Evolutionary conservation across 2,329 filamentous ascomycete species (phyloP), one percentile per base, ranked within the genome.

Genomic region (Pseudogymnoascus sp.): DNA sequence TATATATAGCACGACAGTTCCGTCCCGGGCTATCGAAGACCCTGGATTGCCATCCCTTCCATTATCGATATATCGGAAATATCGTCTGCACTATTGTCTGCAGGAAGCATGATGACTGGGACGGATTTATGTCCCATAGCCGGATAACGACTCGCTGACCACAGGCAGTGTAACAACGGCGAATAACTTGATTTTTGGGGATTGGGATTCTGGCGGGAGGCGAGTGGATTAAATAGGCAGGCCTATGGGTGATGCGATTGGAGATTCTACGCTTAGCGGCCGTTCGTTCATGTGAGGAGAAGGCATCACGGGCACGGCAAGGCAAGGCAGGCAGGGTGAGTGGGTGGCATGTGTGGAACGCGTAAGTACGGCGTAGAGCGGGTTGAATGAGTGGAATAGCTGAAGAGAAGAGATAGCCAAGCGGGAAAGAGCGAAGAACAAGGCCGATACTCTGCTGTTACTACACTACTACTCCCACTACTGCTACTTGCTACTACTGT

Each of bases 181-280:
- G 29, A 57, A 57, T 57, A 57, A 42, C 51, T 57, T 57, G 51
- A 57, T 57, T 57, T 57, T 57, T 45, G 18, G 26, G 47, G 23
- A 57, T 57, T n/a, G n/a, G 26, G 51, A 34, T 57, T 57, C 4
- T 34, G 51, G 51, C 11, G 51, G 51, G 51, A 57, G 29, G 51
- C 29, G 29, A 57, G 51, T 57, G 51, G 51, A 57, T 57, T 57
- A 57, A 57, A 57, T 57, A 57, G 51, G 51, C 29, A 57, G 51
- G n/a, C 29, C 11, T 8, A 14, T 31, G 29, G 29, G 29, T 2
- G 26, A 57, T 34, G 51, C 29, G 51, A 57, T 57, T 57, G 51
- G 51, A 34, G 29, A 34, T 12, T 34, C 18, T n/a, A 14, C n/a
- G 29, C n/a, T 34, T 34, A 18, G 26, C 29, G 51, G 51, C 51